Evolutionary conservation across 73 alveolate species (phyloP).

Genomic region (Stentor roeselii): DNA sequence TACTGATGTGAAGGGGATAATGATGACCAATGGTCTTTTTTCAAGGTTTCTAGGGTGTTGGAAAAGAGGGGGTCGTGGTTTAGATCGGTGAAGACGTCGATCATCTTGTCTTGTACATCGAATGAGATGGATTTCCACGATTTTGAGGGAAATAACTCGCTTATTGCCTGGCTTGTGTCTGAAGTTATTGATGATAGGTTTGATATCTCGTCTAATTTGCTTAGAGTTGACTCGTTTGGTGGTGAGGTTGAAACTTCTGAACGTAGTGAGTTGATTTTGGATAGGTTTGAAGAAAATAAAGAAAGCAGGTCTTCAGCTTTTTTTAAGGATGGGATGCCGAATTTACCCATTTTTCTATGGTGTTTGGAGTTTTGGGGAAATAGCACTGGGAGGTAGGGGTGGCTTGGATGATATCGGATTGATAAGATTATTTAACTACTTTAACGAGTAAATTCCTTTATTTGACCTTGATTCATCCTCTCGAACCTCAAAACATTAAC

Average conservation of each 20-base stretch:
- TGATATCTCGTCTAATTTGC: background rate
- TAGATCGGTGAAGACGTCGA: background rate
- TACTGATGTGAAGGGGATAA: background rate
- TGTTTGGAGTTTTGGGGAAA: too few species aligned
- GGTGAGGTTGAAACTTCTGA: background rate
- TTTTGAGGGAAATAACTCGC: background rate
- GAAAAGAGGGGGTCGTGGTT: background rate
- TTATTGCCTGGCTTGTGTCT: conserved; percentile 2
- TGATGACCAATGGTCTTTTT: background rate
- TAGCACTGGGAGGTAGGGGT: too few species aligned
- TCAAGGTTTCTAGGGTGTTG: background rate
- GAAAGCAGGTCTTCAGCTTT: conserved; percentile 5
- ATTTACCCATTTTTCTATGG: conserved; percentile 15
- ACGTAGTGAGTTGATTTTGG: background rate
- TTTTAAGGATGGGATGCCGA: conserved; percentile 9
- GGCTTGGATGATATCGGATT: too few species aligned
- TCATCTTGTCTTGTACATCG: background rate
- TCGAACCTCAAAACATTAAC: too few species aligned
- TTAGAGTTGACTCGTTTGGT: background rate
- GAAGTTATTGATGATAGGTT: background rate
- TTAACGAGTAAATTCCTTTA: too few species aligned
- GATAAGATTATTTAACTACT: too few species aligned
- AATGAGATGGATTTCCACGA: background rate
- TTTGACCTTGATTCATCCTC: too few species aligned
- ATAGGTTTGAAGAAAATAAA: background rate